These are phyloP conservation scores for Jamesozyma gamospora DNA, from an alignment of 805 yeast species.

Conservation along the genomic window DNA sequence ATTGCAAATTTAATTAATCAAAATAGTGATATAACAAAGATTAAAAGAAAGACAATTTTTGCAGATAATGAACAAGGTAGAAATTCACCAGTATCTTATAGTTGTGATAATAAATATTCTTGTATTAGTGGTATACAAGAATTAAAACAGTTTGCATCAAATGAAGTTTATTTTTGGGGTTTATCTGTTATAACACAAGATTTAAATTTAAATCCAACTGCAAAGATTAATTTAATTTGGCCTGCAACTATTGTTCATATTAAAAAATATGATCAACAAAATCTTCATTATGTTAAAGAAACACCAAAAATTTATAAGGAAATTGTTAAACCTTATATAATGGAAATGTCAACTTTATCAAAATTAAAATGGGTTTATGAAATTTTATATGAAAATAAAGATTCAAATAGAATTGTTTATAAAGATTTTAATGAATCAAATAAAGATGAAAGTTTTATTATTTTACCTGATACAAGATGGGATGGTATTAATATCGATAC, in stretches of 20 bases:
- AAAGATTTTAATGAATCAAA: constrained; percentile 44
- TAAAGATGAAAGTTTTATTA: constrained; percentile 54
- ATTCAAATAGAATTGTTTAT: constrained; percentile 64
- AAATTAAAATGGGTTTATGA: constrained; percentile 86
- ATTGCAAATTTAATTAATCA: no score
- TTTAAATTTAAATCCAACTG: constrained; percentile 40
- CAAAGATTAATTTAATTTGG: constrained; percentile 66
- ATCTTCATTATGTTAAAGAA: constrained; percentile 56
- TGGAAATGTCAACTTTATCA: constrained; percentile 58
- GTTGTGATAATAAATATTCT: constrained; percentile 24
- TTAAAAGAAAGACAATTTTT: neutral
- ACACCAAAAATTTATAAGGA: constrained; percentile 65
- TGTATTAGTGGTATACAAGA: constrained; percentile 23
- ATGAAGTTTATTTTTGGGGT: constrained; percentile 85
- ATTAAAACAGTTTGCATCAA: constrained; percentile 41
- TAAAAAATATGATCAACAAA: constrained; percentile 57
- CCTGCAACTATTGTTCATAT: constrained; percentile 89
- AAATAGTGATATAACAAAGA: neutral
- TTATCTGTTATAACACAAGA: constrained; percentile 40
- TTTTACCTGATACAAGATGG: constrained; percentile 97
- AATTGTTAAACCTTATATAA: constrained; percentile 66
- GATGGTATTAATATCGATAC: constrained; percentile 62
- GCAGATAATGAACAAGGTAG: neutral
- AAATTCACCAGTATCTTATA: constrained; percentile 13
- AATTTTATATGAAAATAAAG: constrained; percentile 73